Percentiles rank a stretch among this genome's conserved stretches.
phyloP scores from a whole-genome alignment of 495 filamentous ascomycete species.

The Hypomontagnella submonticulosa region DNA sequence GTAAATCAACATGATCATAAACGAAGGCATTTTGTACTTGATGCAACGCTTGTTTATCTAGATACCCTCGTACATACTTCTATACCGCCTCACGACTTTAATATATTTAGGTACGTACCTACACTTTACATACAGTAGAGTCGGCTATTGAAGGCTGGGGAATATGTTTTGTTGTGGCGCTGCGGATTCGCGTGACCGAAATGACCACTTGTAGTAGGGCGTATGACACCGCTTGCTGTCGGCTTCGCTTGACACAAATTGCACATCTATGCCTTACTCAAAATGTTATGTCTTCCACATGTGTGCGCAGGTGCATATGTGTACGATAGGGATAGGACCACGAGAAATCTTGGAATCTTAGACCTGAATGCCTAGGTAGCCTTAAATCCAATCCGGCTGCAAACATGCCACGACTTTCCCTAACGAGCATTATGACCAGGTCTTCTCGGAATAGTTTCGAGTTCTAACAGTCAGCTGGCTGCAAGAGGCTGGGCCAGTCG shows the following conservation, averaged over 20 bases:
- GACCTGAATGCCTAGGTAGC: neutral
- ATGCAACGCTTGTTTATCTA: conserved; percentile 3
- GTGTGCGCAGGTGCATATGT: conserved; percentile 5
- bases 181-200: conserved; percentile 19
- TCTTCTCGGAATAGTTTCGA: conserved; percentile 9
- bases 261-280: conserved; percentile 5
- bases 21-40: neutral
- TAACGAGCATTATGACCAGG: neutral
- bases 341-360: no score
- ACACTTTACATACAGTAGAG: neutral
- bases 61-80: conserved; percentile 6
- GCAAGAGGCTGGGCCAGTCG: conserved; percentile 3
- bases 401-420: neutral
- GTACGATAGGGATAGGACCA: no score
- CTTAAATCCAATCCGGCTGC: conserved; percentile 6
- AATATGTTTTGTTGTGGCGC: conserved; percentile 10
- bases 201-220: conserved; percentile 1
- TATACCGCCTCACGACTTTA: conserved; percentile 3
- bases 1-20: conserved; percentile 4
- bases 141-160: conserved; percentile 11
- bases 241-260: conserved; percentile 15
- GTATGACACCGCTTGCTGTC: conserved; percentile 23
- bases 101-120: neutral
- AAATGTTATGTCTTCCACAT: conserved; percentile 9
- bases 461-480: conserved; percentile 2